phyloP scores from a whole-genome alignment of 2,329 filamentous ascomycete genomes.

The Apiospora saccharicola region DNA sequence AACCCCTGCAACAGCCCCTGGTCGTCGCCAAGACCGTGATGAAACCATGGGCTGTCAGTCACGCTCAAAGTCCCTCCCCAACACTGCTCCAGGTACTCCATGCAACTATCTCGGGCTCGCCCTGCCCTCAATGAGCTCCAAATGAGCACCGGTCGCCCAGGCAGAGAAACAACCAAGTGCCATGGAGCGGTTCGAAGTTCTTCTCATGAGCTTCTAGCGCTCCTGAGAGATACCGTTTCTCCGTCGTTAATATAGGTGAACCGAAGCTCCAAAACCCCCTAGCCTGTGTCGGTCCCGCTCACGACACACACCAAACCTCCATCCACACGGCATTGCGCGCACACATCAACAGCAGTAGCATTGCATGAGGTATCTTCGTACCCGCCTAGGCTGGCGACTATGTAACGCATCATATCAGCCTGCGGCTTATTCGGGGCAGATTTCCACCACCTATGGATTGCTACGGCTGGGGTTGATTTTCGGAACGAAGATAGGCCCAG shows the following conservation, averaged over 20 bases:
- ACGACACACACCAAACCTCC: conserved; percentile 17
- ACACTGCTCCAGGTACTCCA: conserved; percentile 3
- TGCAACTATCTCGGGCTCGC: conserved; percentile 10
- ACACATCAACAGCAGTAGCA: conserved; percentile 8
- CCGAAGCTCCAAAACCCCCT: conserved; percentile 13
- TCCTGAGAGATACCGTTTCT: conserved; percentile 16
- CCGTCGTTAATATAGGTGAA: conserved; percentile 17
- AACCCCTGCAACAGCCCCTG: conserved; percentile 1
- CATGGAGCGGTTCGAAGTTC: background rate
- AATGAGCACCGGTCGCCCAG: background rate
- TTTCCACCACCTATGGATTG: conserved; percentile 45
- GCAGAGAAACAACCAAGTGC: background rate
- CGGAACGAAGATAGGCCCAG: conserved; percentile 22
- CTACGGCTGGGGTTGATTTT: conserved; percentile 30
- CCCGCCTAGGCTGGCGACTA: conserved; percentile 32
- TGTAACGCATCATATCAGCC: conserved; percentile 53
- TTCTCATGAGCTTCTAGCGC: conserved; percentile 19
- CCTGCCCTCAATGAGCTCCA: background rate
- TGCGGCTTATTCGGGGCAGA: conserved; percentile 55
- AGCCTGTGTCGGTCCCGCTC: conserved; percentile 8
- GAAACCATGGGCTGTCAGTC: conserved; percentile 23
- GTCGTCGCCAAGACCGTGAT: conserved; percentile 13
- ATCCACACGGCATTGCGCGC: conserved; percentile 21
- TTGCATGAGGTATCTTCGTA: conserved; percentile 16
- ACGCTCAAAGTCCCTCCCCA: conserved; percentile 1